Percentiles rank a stretch among this genome's conserved stretches.
These are phyloP conservation scores for Gastrolobium bilobum DNA, from an alignment of 306 rosid genomes.

Conservation along the genomic window DNA sequence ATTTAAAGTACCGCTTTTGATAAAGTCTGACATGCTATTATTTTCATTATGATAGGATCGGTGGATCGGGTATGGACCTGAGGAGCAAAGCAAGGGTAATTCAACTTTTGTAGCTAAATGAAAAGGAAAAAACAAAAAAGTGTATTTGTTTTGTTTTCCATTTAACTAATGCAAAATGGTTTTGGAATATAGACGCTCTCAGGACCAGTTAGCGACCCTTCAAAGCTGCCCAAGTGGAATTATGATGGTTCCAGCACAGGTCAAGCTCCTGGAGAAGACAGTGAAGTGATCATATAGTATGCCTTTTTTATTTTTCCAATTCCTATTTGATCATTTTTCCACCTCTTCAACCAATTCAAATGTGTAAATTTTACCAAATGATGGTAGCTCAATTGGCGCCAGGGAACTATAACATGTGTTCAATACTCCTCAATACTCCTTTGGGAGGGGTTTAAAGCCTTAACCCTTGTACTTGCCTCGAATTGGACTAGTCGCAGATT, in stretches of 20 bases:
- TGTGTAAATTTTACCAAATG: not conserved
- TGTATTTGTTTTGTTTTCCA: not conserved
- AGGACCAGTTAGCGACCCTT: slow-evolving; percentile 58
- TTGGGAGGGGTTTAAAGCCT: too few relatives aligned
- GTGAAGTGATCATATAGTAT: slow-evolving; percentile 95
- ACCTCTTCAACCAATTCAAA: not conserved
- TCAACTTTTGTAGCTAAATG: not conserved
- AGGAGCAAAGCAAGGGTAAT: slow-evolving; percentile 98
- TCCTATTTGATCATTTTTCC: not conserved
- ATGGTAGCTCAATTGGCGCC: too few relatives aligned
- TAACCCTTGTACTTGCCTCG: too few relatives aligned
- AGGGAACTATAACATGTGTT: too few relatives aligned
- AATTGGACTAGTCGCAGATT: too few relatives aligned
- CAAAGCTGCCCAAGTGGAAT: slow-evolving; percentile 64
- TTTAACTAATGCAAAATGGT: slow-evolving; percentile 8
- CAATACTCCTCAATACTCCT: too few relatives aligned
- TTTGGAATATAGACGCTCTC: slow-evolving; percentile 53
- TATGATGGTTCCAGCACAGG: slow-evolving; percentile 99
- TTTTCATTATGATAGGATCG: slow-evolving; percentile 67
- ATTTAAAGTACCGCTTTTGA: not conserved
- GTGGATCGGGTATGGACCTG: slow-evolving; percentile 93
- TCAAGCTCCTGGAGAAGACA: slow-evolving; percentile 96
- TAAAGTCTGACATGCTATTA: slow-evolving; percentile 14
- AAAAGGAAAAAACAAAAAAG: not conserved
- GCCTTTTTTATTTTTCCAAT: not conserved